These are phyloP conservation scores for Hawksworthiomyces lignivorus DNA, from an alignment of 2,329 filamentous ascomycete species.

Conservation along the genomic window DNA sequence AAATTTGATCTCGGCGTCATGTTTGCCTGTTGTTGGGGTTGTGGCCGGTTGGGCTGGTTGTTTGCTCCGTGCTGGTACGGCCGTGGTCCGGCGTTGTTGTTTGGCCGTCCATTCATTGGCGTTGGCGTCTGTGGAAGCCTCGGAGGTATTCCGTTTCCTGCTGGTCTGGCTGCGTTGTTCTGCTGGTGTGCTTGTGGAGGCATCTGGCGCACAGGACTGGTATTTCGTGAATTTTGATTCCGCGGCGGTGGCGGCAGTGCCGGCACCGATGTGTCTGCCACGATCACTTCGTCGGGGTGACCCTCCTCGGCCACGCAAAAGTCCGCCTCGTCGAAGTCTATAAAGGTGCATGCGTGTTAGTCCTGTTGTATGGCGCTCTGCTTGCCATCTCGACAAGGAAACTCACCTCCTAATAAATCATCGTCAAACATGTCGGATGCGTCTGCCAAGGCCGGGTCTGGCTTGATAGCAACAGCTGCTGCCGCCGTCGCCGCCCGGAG, in stretches of 20 bases:
- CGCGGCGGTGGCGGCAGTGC: conserved; percentile 10
- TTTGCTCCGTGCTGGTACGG: conserved; percentile 8
- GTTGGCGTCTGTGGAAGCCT: conserved; percentile 15
- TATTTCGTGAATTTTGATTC: conserved; percentile 16
- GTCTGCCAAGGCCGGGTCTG: not conserved
- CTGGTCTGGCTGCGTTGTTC: not conserved
- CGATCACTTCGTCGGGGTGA: conserved; percentile 68
- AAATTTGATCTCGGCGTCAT: not conserved
- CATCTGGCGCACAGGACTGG: conserved; percentile 16
- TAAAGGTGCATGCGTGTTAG: conserved; percentile 11
- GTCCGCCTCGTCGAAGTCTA: conserved; percentile 70
- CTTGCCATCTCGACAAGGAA: no score
- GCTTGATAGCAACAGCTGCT: not conserved
- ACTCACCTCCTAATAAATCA: conserved; percentile 41
- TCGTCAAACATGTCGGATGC: conserved; percentile 23
- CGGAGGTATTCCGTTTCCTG: not conserved
- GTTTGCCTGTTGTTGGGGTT: not conserved
- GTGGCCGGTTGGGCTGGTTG: conserved; percentile 2
- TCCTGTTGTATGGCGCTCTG: no score
- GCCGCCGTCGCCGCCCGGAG: not conserved
- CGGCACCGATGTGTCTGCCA: conserved; percentile 32
- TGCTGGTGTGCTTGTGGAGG: conserved; percentile 12
- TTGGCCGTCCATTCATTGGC: conserved; percentile 1
- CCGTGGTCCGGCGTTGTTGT: not conserved
- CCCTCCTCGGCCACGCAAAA: conserved; percentile 62